Conservation (phyloP, 306 rosid genomes). For the Astragalus membranaceus region DNA sequence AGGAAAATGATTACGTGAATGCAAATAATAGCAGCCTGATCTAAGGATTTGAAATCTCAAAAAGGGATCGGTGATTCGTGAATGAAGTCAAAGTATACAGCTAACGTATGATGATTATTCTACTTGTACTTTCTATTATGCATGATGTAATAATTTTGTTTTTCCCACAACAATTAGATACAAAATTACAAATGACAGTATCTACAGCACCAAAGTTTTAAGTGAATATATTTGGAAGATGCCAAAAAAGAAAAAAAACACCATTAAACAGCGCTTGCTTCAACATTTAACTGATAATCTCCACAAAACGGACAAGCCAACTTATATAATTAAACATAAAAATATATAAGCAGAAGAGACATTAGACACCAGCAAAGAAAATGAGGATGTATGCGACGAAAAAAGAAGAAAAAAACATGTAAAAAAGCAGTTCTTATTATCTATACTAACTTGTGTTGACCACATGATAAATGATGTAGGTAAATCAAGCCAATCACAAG, state of each 20-base stretch:
- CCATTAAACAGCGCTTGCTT: neutral
- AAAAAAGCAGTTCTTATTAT: neutral
- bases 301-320: neutral
- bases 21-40: neutral
- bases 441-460: neutral
- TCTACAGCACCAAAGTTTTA: neutral
- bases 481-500: too few species aligned
- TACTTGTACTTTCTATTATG: neutral
- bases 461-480: neutral
- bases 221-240: neutral
- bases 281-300: neutral
- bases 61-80: neutral
- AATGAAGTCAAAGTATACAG: neutral
- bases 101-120: neutral
- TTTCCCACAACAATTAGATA: neutral
- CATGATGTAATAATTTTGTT: neutral
- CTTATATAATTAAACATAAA: neutral
- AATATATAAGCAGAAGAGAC: neutral
- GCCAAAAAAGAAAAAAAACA: neutral
- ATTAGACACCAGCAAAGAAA: neutral
- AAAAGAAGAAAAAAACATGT: neutral
- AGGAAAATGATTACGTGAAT: neutral
- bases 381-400: neutral
- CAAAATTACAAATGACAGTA: neutral
- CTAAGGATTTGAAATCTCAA: neutral